Base-by-base conservation (phyloP, 202 grass and related monocot species). In the Carex sylvatica region DNA sequence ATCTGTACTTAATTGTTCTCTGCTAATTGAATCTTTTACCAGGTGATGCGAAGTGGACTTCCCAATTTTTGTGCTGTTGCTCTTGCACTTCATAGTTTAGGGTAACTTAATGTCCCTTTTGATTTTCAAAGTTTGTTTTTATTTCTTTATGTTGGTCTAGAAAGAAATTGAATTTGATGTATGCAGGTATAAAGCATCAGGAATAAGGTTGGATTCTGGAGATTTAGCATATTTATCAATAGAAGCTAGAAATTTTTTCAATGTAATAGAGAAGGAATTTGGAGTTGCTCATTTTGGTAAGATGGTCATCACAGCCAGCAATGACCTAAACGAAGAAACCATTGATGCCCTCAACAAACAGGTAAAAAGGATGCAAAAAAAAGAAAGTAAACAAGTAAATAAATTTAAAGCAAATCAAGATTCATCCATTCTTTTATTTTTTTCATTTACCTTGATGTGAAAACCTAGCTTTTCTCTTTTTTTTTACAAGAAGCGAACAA, bases 181-280 rank as follows among this genome's bases (percentile, higher is more conserved):
- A 78, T 92, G 9, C 87, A 99, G 96, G 64, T 99, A 99, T 81
- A 93, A 90, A 85, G 91, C 96, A 90, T 85, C 87, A 75, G 96
- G 96, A 84, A 96, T 99, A 84, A 99, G 96, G 74, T 87, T 99
- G 89, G 96, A 99, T 89, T 99, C 96, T 70, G 96, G 96, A 89
- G 93, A 99, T 93, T 87, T 99, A 76, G 93, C 93, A 22, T 95
- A 95, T 93, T 82, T 92, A 70, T 99, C 96, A 55, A 85, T 89
- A 70, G 86, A 99, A 91, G 83, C 91, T 79, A 91, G 96, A 74
- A 99, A 95, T 83, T 62, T 95, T 36, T 99, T 99, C 78, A 38
- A 12, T 59, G 63, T 63, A 49, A 81, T 99, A 84, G 96, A 96
- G 68, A 85, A 91, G 69, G 93, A 99, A 82, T 93, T 99, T 61